A percentile compares a stretch with the other conserved stretches of the same genome.
phyloP scores from a whole-genome alignment of 2,329 filamentous ascomycete species.

The Ascochyta fabae region DNA sequence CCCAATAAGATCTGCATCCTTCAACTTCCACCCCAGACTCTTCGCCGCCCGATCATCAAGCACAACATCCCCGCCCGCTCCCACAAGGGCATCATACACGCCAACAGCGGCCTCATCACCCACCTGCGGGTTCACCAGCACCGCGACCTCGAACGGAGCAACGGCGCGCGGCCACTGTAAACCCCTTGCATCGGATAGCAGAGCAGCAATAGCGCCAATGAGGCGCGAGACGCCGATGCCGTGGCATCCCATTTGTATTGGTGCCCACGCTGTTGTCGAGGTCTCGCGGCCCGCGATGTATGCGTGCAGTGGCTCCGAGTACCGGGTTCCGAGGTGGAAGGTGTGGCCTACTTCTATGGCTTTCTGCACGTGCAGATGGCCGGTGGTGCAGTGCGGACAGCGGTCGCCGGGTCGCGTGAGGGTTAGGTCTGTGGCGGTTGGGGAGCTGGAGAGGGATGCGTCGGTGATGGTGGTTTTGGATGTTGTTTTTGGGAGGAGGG shows the following conservation, averaged over 20 bases:
- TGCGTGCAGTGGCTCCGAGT: slow-evolving; percentile 76
- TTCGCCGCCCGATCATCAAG: slow-evolving; percentile 57
- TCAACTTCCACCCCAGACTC: slow-evolving; percentile 81
- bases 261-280: slow-evolving; percentile 50
- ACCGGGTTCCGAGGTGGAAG: slow-evolving; percentile 89
- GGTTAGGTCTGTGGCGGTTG: slow-evolving; percentile 61
- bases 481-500: slow-evolving; percentile 29
- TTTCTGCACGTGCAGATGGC: slow-evolving; percentile 68
- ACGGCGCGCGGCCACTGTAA: slow-evolving; percentile 87
- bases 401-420: slow-evolving; percentile 70
- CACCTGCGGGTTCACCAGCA: slow-evolving; percentile 62
- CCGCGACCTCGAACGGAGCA: slow-evolving; percentile 79
- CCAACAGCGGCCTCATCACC: slow-evolving; percentile 58
- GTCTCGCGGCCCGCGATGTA: slow-evolving; percentile 58
- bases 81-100: slow-evolving; percentile 68
- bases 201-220: slow-evolving; percentile 83
- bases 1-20: slow-evolving; percentile 86
- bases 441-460: slow-evolving; percentile 14
- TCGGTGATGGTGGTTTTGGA: slow-evolving; percentile 30
- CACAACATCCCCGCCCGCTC: slow-evolving; percentile 30
- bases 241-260: slow-evolving; percentile 94
- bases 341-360: slow-evolving; percentile 94
- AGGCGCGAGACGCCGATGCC: slow-evolving; percentile 93
- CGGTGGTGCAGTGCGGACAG: slow-evolving; percentile 73
- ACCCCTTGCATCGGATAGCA: slow-evolving; percentile 70